A percentile compares a stretch with the other conserved stretches of the same genome.
Evolutionary conservation across 2,329 filamentous ascomycete genomes (phyloP).

Genomic region (Plectosphaerella sp.): DNA sequence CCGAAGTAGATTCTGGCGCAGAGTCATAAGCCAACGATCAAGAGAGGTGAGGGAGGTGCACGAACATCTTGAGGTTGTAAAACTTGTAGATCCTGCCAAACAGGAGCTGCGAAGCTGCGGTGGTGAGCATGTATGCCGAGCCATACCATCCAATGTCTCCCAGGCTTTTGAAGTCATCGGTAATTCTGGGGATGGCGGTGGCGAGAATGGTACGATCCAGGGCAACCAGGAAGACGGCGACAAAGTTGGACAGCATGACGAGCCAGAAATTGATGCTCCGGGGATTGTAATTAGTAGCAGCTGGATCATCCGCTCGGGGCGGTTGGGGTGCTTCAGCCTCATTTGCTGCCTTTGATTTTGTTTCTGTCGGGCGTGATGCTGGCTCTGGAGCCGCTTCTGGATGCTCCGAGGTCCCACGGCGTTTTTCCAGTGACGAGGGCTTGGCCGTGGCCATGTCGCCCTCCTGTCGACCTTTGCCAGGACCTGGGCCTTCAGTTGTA

Average conservation of each 20-base stretch:
- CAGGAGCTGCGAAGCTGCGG: conserved; percentile 46
- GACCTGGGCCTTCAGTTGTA: no score
- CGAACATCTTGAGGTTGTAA: conserved; percentile 41
- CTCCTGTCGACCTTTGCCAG: no score
- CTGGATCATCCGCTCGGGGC: conserved; percentile 13
- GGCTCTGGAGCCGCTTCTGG: conserved; percentile 7
- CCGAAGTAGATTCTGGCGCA: conserved; percentile 35
- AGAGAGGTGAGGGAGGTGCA: background rate
- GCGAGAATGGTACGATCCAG: conserved; percentile 53
- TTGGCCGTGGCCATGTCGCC: background rate
- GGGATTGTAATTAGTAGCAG: conserved; percentile 40
- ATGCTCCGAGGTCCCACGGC: background rate
- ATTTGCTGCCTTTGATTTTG: background rate
- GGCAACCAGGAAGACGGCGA: conserved; percentile 54
- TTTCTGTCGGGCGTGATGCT: background rate
- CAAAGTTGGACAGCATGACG: conserved; percentile 47
- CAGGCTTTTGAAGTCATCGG: conserved; percentile 52
- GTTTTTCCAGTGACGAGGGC: background rate
- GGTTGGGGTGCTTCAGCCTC: background rate
- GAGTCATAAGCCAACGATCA: background rate
- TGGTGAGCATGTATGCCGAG: conserved; percentile 56
- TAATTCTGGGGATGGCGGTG: conserved; percentile 50
- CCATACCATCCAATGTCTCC: conserved; percentile 63
- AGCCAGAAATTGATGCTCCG: conserved; percentile 52
- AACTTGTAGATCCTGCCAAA: conserved; percentile 48